Conservation (phyloP, 805 yeast species). For the Suhomyces sp. region DNA sequence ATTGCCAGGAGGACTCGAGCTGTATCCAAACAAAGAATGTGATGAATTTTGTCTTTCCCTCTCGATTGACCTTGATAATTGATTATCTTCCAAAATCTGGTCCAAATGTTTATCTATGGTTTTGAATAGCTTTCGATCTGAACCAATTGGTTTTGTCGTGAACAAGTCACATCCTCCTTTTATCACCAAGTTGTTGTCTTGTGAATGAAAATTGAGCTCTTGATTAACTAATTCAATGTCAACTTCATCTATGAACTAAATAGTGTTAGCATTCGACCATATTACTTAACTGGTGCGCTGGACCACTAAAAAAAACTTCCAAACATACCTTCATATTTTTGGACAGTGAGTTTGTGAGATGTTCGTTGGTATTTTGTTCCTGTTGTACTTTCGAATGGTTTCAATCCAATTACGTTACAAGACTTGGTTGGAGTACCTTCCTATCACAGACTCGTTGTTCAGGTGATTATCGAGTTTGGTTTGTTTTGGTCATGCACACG, state of each 20-base stretch:
- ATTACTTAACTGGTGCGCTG: background rate
- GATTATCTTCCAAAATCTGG: slow-evolving; percentile 46
- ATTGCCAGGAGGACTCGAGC: slow-evolving; percentile 32
- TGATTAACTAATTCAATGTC: slow-evolving; percentile 92
- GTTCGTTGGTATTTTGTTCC: too few relatives aligned
- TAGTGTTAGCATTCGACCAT: slow-evolving; percentile 1
- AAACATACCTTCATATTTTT: slow-evolving; percentile 18
- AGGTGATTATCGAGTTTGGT: slow-evolving; percentile 16
- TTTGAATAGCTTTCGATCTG: slow-evolving; percentile 86
- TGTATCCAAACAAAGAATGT: slow-evolving; percentile 36
- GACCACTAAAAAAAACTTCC: too few relatives aligned
- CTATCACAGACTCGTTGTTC: slow-evolving; percentile 9
- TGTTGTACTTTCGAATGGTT: too few relatives aligned
- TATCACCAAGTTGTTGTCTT: slow-evolving; percentile 48
- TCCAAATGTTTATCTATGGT: slow-evolving; percentile 81
- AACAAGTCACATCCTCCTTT: slow-evolving; percentile 91
- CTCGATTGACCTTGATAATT: slow-evolving; percentile 38
- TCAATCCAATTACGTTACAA: too few relatives aligned
- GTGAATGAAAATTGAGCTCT: slow-evolving; percentile 52
- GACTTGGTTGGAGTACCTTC: too few relatives aligned
- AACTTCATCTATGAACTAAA: slow-evolving; percentile 83
- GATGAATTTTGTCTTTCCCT: slow-evolving; percentile 39
- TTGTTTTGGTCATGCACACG: slow-evolving; percentile 5
- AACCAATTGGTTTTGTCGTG: slow-evolving; percentile 89
- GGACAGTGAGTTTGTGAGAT: too few relatives aligned